phyloP scores from a whole-genome alignment of 306 rosid species.

The cucumber (Cucumis sativus) region Cucumber_9930_V3 NC_026660.2:23900001-23900500 shows the following conservation, averaged over 20 bases:
- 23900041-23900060: constrained; percentile 99
- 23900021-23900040: constrained; percentile 96
- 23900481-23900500: not conserved
- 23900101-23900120: constrained; percentile 93
- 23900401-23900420: constrained; percentile 78
- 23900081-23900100: constrained; percentile 94
- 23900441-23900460: not conserved
- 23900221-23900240: constrained; percentile 48
- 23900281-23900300: constrained; percentile 59
- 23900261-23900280: constrained; percentile 47
- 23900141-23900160: constrained; percentile 36
- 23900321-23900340: constrained; percentile 84
- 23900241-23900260: constrained; percentile 84
- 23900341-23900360: constrained; percentile 97
- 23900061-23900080: constrained; percentile 94
- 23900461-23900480: not conserved
- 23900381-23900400: constrained; percentile 82
- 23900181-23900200: not conserved
- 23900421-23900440: constrained; percentile 95
- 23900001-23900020: constrained; percentile 90
- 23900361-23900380: constrained; percentile 97
- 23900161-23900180: not conserved
- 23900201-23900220: not conserved
- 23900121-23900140: constrained; percentile 65
- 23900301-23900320: constrained; percentile 91